These are phyloP conservation scores for Theobroma cacao DNA, from an alignment of 345 rosid species.

Conservation along the genomic window DNA sequence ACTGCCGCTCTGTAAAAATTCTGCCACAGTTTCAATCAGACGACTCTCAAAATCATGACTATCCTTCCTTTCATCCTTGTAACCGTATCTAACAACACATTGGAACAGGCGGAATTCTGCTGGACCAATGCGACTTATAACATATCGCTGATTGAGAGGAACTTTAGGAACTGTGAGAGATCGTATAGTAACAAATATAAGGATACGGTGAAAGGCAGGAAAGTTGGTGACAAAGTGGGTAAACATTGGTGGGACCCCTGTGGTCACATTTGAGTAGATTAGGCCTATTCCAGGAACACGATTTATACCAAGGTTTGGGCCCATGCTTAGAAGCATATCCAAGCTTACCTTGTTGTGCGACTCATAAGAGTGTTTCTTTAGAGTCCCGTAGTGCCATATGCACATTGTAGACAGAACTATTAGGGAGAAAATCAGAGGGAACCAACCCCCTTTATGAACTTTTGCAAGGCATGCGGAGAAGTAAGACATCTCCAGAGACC, in stretches of 20 bases:
- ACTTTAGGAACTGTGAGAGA: constrained; percentile 33
- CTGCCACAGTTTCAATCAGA: constrained; percentile 22
- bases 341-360: constrained; percentile 24
- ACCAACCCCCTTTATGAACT: constrained; percentile 30
- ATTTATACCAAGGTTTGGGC: constrained; percentile 27
- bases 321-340: constrained; percentile 21
- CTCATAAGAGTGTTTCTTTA: constrained; percentile 26
- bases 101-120: constrained; percentile 25
- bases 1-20: constrained; percentile 16
- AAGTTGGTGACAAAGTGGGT: constrained; percentile 35
- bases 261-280: constrained; percentile 24
- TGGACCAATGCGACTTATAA: constrained; percentile 24
- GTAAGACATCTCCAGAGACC: constrained; percentile 28
- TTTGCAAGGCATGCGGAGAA: constrained; percentile 28
- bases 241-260: constrained; percentile 36
- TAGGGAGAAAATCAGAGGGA: constrained; percentile 25
- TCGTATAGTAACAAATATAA: constrained; percentile 28
- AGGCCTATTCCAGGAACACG: constrained; percentile 38
- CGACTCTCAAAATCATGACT: constrained; percentile 23
- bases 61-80: constrained; percentile 31
- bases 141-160: constrained; percentile 15
- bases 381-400: constrained; percentile 36
- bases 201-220: constrained; percentile 32
- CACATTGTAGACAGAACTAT: constrained; percentile 22
- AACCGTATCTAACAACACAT: constrained; percentile 34